phyloP scores from a whole-genome alignment of 2,329 filamentous ascomycete species.

The Epichloe uncinata region DNA sequence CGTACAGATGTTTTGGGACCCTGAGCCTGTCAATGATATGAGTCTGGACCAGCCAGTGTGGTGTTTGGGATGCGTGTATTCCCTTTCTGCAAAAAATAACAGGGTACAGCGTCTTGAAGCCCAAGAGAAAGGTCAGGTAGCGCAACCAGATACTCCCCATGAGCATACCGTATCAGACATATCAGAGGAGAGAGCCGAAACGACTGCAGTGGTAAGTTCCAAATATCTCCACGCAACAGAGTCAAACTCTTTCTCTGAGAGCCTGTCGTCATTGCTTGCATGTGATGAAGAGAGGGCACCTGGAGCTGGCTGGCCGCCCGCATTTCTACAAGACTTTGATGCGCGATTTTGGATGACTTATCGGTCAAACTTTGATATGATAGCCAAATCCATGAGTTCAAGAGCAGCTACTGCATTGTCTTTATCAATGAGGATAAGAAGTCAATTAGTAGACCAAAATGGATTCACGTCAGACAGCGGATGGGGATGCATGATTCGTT shows the following conservation, averaged over 20 bases:
- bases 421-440: conserved; percentile 72
- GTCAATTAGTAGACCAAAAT: conserved; percentile 59
- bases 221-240: conserved; percentile 26
- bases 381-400: conserved; percentile 65
- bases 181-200: neutral
- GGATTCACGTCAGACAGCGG: conserved; percentile 90
- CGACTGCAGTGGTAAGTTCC: neutral
- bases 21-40: conserved; percentile 70
- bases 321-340: conserved; percentile 86
- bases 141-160: neutral
- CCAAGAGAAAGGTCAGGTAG: neutral
- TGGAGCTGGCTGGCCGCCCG: conserved; percentile 64
- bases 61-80: conserved; percentile 55
- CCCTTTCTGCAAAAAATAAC: conserved; percentile 18
- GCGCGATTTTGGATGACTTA: conserved; percentile 96
- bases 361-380: conserved; percentile 70
- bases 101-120: neutral
- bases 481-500: conserved; percentile 98
- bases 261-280: conserved; percentile 37
- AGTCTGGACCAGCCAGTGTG: conserved; percentile 58
- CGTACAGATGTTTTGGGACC: conserved; percentile 87
- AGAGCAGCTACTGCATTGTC: conserved; percentile 61
- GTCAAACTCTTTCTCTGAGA: conserved; percentile 35
- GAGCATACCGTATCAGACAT: neutral
- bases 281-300: conserved; percentile 31